Evolutionary conservation across 805 yeast genomes (phyloP).

Genomic region (Saturnispora hagleri): DNA sequence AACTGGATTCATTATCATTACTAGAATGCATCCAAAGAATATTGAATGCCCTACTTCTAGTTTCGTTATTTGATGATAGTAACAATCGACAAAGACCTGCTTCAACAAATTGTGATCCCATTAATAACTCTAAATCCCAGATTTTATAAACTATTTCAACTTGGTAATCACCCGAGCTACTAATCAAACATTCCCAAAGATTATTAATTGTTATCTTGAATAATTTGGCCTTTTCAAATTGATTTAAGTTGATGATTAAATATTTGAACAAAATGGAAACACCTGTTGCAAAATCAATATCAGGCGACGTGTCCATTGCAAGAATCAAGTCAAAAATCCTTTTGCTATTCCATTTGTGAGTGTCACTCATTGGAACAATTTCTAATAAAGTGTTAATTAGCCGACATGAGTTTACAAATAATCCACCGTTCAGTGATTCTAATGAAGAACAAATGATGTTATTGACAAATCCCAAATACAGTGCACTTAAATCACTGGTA

Average conservation of each 20-base stretch:
- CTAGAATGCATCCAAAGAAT: constrained; percentile 67
- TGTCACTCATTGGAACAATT: constrained; percentile 34
- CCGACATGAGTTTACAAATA: constrained; percentile 27
- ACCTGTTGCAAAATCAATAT: constrained; percentile 33
- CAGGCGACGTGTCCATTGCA: constrained; percentile 12
- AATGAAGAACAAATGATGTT: constrained; percentile 15
- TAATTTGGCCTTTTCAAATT: constrained; percentile 29
- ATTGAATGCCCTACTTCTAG: constrained; percentile 46
- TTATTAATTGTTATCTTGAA: constrained; percentile 34
- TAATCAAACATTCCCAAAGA: constrained; percentile 48
- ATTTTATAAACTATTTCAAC: constrained; percentile 62
- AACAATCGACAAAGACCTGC: constrained; percentile 60
- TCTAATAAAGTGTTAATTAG: constrained; percentile 31
- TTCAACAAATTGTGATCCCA: constrained; percentile 51
- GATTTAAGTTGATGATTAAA: constrained; percentile 25
- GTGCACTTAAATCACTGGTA: constrained; percentile 35
- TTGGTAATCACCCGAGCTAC: constrained; percentile 47
- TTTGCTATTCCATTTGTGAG: constrained; percentile 24
- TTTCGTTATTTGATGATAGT: constrained; percentile 30
- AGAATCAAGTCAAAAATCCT: constrained; percentile 24
- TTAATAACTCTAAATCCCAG: constrained; percentile 48
- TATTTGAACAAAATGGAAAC: constrained; percentile 32
- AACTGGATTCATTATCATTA: constrained; percentile 38
- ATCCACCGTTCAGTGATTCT: constrained; percentile 10
- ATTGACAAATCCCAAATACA: constrained; percentile 29